Base-by-base conservation (phyloP, 441 rosid species). In the Brassica hybrid region DNA sequence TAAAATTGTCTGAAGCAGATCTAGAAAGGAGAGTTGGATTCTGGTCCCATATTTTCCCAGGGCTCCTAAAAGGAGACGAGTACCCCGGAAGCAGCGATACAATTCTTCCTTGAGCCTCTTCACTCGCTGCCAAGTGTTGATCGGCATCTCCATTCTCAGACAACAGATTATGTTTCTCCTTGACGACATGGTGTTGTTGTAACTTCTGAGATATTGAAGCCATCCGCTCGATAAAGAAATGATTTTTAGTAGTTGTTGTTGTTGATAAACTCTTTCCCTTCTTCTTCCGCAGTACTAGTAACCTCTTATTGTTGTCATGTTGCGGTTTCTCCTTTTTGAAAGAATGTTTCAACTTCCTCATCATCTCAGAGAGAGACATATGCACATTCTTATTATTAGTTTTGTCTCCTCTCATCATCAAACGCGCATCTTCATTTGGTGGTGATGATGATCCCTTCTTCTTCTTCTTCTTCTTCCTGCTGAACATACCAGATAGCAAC, bases 161-260 rank as follows among this genome's bases (percentile, higher is more conserved):
- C 18, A 86, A 86, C 19, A 92, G 96, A 78, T 87, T 97, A n/a
- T 48, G 56, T 79, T 88, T 91, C 85, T 83, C 91, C 73, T 91
- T 90, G 79, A 86, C 92, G 79, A 88, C 94, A 52, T n/a, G n/a
- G n/a, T n/a, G n/a, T n/a, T n/a, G n/a, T n/a, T n/a, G n/a, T n/a
- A 13, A 9, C 52, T 82, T 80, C 45, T 19, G 77, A 48, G 82
- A 69, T 2, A 12, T 34, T 9, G 86, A 81, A 70, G 88, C 83
- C 71, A 92, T 87, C 81, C 85, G 89, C 89, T 96, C 99, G 32
- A 90, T 76, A 74, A 87, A 96, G 84, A 93, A 93, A 79, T 87
- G 98, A 17, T 96, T 96, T 88, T 92, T 96, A n/a, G 86, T 38
- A 2, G 45, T 84, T 2, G 67, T 84, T 2, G 67, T 17, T 17